Evolutionary conservation across 2,329 filamentous ascomycete genomes (phyloP), one percentile per base, ranked within the genome.

Genomic region (Corniculantispora saksenae): DNA sequence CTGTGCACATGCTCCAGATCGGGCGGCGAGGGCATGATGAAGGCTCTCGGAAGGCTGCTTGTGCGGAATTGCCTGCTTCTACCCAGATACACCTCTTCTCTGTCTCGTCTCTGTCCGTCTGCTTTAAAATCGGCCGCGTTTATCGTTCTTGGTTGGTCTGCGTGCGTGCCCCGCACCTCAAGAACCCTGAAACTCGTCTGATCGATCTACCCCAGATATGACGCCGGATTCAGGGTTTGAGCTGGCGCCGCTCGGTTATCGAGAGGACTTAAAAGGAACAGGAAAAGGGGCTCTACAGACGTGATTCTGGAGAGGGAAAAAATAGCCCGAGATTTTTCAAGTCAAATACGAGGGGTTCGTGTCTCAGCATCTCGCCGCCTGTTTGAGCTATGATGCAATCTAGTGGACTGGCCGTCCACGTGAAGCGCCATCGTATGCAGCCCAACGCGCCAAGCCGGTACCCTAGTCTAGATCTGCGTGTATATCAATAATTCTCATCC

Each of bases 11-110:
- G 77, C 59, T 79, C 78, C 9, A 65, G 38, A 25, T 78, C 76
- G 65, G 81, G 77, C 35, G 81, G 77, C 35, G 73, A 72, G 61
- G 75, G 72, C 72, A 78, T 77, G 32, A 15, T 21, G 50, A 23
- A 38, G 10, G 23, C 5, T 6, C 17, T 32, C 43, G 53, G 23
- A 4, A 19, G 19, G 19, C 10, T n/a, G 17, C 38, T 13, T 43
- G 12, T 13, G n/a, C 32, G 27, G 29, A 47, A 29, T 13, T 55
- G 13, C 10, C 12, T 51, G 25, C 12, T 8, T 21, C 12, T 15
- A 17, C 19, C 1, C 25, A 32, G 10, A 32, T 32, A 32, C 32
- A 32, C 23, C 21, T 9, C 23, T 25, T 8, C 9, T 25, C 19
- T 61, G 19, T 29, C 35, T 27, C 23, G n/a, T n/a, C n/a, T n/a